Conservation (phyloP, 2,329 filamentous ascomycete genomes). For the Fusarium keratoplasticum region DNA sequence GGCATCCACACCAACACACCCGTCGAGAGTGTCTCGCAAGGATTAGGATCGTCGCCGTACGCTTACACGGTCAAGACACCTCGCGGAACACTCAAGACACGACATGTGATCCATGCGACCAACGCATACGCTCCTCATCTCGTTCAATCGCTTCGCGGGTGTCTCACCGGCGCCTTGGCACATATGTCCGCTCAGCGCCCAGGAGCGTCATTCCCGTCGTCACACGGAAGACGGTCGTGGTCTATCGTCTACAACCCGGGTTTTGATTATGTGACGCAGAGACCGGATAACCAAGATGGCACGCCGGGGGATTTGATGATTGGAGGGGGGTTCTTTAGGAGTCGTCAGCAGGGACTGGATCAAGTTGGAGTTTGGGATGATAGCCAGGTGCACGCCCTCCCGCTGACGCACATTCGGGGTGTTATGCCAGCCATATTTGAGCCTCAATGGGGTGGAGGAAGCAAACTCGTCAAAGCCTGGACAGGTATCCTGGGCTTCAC, state of each 20-base stretch:
- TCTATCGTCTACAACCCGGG: conserved; percentile 58
- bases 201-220: conserved; percentile 47
- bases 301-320: conserved; percentile 61
- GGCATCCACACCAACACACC: conserved; percentile 54
- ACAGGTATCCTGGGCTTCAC: conserved; percentile 61
- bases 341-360: conserved; percentile 55
- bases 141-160: conserved; percentile 60
- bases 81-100: conserved; percentile 57
- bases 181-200: conserved; percentile 65
- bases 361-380: conserved; percentile 63
- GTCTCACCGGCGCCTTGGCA: conserved; percentile 57
- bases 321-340: conserved; percentile 63
- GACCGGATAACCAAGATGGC: conserved; percentile 48
- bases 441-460: conserved; percentile 49
- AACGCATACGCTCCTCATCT: conserved; percentile 66
- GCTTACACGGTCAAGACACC: conserved; percentile 58
- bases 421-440: conserved; percentile 57
- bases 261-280: conserved; percentile 66
- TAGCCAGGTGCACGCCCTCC: conserved; percentile 52
- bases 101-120: conserved; percentile 68
- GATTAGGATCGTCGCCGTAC: not conserved
- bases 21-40: conserved; percentile 45
- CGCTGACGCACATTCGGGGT: conserved; percentile 54
- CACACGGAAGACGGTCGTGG: conserved; percentile 59
- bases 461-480: conserved; percentile 57